Percentiles rank a stretch among this genome's conserved stretches.
These are phyloP conservation scores for Beauveria caledonica DNA, from an alignment of 2,329 filamentous ascomycete genomes.

Conservation along the genomic window DNA sequence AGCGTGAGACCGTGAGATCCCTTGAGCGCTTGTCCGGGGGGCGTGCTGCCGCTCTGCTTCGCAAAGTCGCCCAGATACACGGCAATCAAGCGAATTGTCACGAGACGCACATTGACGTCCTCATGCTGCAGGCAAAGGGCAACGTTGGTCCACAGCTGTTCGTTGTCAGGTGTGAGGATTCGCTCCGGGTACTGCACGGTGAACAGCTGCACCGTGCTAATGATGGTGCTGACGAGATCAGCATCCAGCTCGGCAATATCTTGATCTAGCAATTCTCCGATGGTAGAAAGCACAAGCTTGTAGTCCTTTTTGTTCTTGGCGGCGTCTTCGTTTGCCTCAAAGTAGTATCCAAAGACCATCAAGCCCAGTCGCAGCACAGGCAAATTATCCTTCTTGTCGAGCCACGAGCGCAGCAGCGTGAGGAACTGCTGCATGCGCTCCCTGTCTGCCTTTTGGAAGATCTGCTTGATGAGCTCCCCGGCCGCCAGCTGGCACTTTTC, in stretches of 20 bases:
- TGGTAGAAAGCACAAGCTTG: slow-evolving; percentile 49
- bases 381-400: slow-evolving; percentile 64
- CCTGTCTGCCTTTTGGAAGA: slow-evolving; percentile 70
- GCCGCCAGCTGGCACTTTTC: slow-evolving; percentile 78
- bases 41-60: slow-evolving; percentile 43
- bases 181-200: slow-evolving; percentile 56
- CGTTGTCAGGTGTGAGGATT: slow-evolving; percentile 51
- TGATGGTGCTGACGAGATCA: slow-evolving; percentile 65
- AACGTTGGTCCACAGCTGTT: slow-evolving; percentile 63
- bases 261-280: slow-evolving; percentile 44
- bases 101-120: slow-evolving; percentile 67
- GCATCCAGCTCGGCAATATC: slow-evolving; percentile 49
- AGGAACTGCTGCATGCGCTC: slow-evolving; percentile 66
- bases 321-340: slow-evolving; percentile 56
- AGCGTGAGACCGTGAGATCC: slow-evolving; percentile 67
- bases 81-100: slow-evolving; percentile 64
- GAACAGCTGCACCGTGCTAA: slow-evolving; percentile 62
- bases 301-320: slow-evolving; percentile 60
- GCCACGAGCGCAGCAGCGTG: slow-evolving; percentile 63
- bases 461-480: slow-evolving; percentile 66
- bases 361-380: slow-evolving; percentile 66
- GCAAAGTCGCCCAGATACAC: slow-evolving; percentile 77
- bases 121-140: slow-evolving; percentile 63
- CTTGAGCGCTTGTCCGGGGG: slow-evolving; percentile 47
- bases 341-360: slow-evolving; percentile 75